phyloP scores from a whole-genome alignment of 202 grass and related monocot genomes.

The Musa balbisiana region DNA sequence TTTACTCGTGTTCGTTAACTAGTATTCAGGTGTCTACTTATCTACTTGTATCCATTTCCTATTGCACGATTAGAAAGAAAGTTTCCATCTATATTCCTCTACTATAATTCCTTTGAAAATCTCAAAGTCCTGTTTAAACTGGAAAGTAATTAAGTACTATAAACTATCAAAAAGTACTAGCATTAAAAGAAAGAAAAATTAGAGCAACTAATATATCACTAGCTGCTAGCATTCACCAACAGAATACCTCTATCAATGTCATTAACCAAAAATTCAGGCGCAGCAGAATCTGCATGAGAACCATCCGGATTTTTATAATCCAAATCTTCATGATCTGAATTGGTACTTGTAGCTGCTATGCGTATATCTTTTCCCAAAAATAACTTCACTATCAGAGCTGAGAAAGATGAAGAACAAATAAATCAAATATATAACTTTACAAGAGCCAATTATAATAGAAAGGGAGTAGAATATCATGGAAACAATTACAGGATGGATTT shows the following conservation, averaged over 20 bases:
- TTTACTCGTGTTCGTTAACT: too few relatives aligned
- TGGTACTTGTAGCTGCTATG: not conserved
- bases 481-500: not conserved
- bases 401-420: not conserved
- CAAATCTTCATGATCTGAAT: constrained; percentile 1
- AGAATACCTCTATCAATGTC: constrained; percentile 1
- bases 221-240: not conserved
- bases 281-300: constrained; percentile 1
- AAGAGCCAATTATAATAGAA: not conserved
- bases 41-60: too few relatives aligned
- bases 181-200: not conserved
- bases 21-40: too few relatives aligned
- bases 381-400: constrained; percentile 14
- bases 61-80: too few relatives aligned
- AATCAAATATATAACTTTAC: not conserved
- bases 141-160: not conserved
- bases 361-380: constrained; percentile 4
- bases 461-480: not conserved
- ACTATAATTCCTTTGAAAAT: not conserved
- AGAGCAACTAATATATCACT: not conserved
- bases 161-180: too few relatives aligned
- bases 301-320: not conserved
- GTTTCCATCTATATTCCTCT: not conserved
- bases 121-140: not conserved
- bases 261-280: not conserved